These are phyloP conservation scores for Trichoderma citrinoviride DNA, from an alignment of 2,329 filamentous ascomycete species.

Conservation along the genomic window DNA sequence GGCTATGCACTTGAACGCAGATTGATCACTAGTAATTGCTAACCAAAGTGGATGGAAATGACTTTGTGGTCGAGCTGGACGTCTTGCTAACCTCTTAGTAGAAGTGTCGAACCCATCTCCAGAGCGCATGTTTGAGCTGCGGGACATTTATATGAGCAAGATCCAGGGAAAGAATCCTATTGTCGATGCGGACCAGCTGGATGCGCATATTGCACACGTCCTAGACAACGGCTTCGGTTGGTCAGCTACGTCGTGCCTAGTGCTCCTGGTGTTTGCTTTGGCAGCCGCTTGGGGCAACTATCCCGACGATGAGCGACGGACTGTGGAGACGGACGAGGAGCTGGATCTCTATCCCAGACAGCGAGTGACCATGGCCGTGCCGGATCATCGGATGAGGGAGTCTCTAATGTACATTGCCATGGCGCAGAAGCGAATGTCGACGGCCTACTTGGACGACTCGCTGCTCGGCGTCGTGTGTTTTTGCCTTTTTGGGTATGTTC, in stretches of 20 bases:
- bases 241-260: background rate
- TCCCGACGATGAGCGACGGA: slow-evolving; percentile 1
- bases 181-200: slow-evolving; percentile 4
- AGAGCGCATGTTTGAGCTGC: slow-evolving; percentile 8
- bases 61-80: background rate
- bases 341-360: background rate
- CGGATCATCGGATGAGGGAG: slow-evolving; percentile 7
- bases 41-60: no score
- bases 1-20: no score
- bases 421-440: slow-evolving; percentile 12
- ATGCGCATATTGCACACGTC: background rate
- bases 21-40: background rate
- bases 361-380: background rate
- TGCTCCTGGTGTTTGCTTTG: slow-evolving; percentile 1
- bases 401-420: slow-evolving; percentile 7
- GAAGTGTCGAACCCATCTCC: background rate
- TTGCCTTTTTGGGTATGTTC: slow-evolving; percentile 8
- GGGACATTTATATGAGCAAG: slow-evolving; percentile 9
- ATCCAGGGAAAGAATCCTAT: slow-evolving; percentile 6
- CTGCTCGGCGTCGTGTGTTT: slow-evolving; percentile 1
- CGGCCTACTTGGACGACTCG: background rate
- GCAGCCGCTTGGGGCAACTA: slow-evolving; percentile 7
- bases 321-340: background rate
- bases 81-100: background rate
- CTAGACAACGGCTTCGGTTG: slow-evolving; percentile 8